Evolutionary conservation across 164 flowering plant genomes (phyloP).

Genomic region (Kingdonia uniflora): DNA sequence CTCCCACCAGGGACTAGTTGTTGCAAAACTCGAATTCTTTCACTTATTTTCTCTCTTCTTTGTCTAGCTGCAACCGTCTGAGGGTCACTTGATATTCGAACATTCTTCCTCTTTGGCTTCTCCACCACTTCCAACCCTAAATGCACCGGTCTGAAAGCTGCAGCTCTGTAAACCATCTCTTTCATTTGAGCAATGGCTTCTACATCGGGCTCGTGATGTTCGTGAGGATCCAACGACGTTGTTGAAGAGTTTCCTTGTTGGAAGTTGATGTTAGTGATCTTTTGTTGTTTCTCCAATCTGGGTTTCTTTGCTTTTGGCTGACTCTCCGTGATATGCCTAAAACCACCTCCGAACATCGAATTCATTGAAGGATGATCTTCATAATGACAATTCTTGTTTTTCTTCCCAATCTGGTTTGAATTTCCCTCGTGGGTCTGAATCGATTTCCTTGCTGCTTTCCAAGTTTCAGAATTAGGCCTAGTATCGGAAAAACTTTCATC

Average conservation of each 20-base stretch:
- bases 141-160: constrained; percentile 78
- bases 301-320: constrained; percentile 36
- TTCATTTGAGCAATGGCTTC: constrained; percentile 91
- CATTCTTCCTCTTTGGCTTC: constrained; percentile 87
- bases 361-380: too few relatives aligned
- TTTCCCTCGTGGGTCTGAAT: too few relatives aligned
- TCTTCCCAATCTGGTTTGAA: too few relatives aligned
- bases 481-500: background rate
- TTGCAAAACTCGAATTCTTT: constrained; percentile 81
- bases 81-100: constrained; percentile 79
- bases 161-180: constrained; percentile 86
- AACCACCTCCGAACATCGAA: constrained; percentile 23
- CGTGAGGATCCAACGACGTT: constrained; percentile 7
- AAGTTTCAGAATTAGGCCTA: constrained; percentile 8
- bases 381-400: too few relatives aligned
- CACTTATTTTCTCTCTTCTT: constrained; percentile 89
- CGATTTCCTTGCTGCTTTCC: too few relatives aligned
- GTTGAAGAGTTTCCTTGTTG: constrained; percentile 36
- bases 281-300: constrained; percentile 33
- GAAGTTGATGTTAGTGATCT: constrained; percentile 58
- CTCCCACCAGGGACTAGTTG: constrained; percentile 85
- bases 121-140: constrained; percentile 56
- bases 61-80: constrained; percentile 97
- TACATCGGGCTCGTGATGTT: constrained; percentile 44
- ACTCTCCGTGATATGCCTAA: constrained; percentile 29